Evolutionary conservation across 176 grass and related monocot genomes (phyloP), one percentile per base, ranked within the genome.

Genomic region (Otatea glauca): DNA sequence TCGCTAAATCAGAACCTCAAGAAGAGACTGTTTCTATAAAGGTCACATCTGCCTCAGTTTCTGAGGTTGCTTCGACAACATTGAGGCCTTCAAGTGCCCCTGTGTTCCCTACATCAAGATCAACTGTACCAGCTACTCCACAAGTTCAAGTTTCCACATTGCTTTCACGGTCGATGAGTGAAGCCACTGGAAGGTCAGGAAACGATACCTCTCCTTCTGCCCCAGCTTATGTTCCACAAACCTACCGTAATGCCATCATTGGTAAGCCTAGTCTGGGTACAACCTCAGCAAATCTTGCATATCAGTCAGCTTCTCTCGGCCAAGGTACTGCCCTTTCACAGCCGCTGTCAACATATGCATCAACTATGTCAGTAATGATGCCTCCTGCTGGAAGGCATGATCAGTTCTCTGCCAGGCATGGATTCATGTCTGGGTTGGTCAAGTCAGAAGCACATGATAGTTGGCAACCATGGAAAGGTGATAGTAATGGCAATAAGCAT

Each of bases 21-120:
- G 79, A 87, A 78, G 84, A 63, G 11, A 63, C 72, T 63, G 58
- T 32, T 49, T 70, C 58, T 11, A 37, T 65, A 54, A 91, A 78
- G 80, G 80, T 80, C 35, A 38, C 69, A 78, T 41, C 83, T 25
- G 74, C 69, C 63, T 45, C 53, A 79, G 75, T 75, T 75, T 87
- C 85, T 10, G 80, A 87, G 29, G 81, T 69, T 76, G 71, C 53
- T 64, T 53, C 77, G n/a, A 75, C 75, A 75, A 38, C 89, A 67
- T 88, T 86, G 17, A 94, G 95, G 92, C 90, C 92, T 84, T 97
- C 89, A 61, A 97, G 92, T 91, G 95, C 92, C 12, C 95, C 92
- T 81, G 83, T 81, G 47, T 70, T 91, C 42, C 76, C 80, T 38
- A 84, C 90, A 29, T 81, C 85, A 86, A 91, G 82, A 86, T 65